A percentile compares a stretch with the other conserved stretches of the same genome.
These are phyloP conservation scores for Daldinia childiae DNA, from an alignment of 495 filamentous ascomycete species.

Conservation along the genomic window DNA sequence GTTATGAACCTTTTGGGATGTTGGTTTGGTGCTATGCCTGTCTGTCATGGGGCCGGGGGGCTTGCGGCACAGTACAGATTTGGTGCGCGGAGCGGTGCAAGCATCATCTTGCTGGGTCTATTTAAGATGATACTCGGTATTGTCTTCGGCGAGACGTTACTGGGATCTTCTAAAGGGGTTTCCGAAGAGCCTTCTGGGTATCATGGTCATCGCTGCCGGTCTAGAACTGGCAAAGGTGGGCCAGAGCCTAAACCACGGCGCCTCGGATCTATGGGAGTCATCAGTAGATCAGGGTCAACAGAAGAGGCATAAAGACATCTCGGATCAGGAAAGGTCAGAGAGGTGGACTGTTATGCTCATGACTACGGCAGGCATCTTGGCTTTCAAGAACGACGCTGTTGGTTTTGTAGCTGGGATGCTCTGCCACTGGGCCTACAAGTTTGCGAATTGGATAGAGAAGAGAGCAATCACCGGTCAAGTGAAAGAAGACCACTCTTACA, in stretches of 20 bases:
- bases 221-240: constrained; percentile 86
- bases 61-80: constrained; percentile 90
- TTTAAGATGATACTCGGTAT: constrained; percentile 81
- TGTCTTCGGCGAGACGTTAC: constrained; percentile 72
- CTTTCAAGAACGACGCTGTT: constrained; percentile 88
- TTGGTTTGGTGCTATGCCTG: constrained; percentile 95
- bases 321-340: constrained; percentile 70
- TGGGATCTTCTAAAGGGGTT: constrained; percentile 73
- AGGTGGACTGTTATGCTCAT: constrained; percentile 89
- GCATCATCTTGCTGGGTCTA: constrained; percentile 79
- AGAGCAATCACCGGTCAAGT: constrained; percentile 35
- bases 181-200: constrained; percentile 76
- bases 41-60: constrained; percentile 92
- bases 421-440: constrained; percentile 66
- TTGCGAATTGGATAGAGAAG: constrained; percentile 51
- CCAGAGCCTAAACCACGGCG: constrained; percentile 78
- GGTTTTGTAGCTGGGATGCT: constrained; percentile 85
- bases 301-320: constrained; percentile 45
- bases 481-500: constrained; percentile 45
- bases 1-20: constrained; percentile 84
- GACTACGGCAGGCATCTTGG: constrained; percentile 79
- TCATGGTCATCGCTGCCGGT: constrained; percentile 90
- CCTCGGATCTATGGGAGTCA: constrained; percentile 64
- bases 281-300: constrained; percentile 30
- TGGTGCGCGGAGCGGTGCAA: constrained; percentile 85